Percentiles rank a stretch among this genome's conserved stretches.
Evolutionary conservation across 2,329 filamentous ascomycete genomes (phyloP).

Genomic region (Aspergillus sclerotialis): DNA sequence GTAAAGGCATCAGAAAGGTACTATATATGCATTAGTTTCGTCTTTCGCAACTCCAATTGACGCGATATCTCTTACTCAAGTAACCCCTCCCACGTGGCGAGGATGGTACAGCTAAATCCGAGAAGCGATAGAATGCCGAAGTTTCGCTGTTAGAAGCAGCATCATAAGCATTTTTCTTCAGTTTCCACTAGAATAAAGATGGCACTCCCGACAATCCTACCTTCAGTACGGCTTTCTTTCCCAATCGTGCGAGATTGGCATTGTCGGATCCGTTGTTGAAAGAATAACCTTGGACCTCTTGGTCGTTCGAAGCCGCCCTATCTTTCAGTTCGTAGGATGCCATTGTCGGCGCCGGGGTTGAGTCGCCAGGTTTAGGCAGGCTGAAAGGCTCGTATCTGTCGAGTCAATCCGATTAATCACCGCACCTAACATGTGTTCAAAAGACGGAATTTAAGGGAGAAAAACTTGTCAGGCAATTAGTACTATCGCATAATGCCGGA

Average conservation of each 20-base stretch:
- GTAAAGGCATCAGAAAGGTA: not conserved
- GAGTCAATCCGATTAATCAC: too few relatives aligned
- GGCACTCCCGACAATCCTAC: conserved; percentile 6
- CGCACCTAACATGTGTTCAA: too few relatives aligned
- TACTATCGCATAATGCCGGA: not conserved
- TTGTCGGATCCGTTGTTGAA: conserved; percentile 4
- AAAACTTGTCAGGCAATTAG: not conserved
- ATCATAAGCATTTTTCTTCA: not conserved
- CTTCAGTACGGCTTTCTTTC: conserved; percentile 13
- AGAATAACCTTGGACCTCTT: not conserved
- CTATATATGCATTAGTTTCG: not conserved
- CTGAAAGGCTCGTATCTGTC: too few relatives aligned
- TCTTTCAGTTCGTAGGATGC: conserved; percentile 4
- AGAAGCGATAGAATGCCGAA: conserved; percentile 14
- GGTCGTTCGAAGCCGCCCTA: not conserved
- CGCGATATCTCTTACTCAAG: conserved; percentile 4
- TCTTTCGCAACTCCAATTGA: not conserved
- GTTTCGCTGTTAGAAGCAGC: conserved; percentile 8
- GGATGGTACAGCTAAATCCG: conserved; percentile 17
- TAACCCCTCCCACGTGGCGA: conserved; percentile 16
- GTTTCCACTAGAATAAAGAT: too few relatives aligned
- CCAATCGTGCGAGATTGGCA: conserved; percentile 9
- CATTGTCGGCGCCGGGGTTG: conserved; percentile 3
- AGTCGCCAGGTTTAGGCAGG: too few relatives aligned
- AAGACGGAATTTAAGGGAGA: not conserved